Percentiles rank a stretch among this genome's conserved stretches.
These are phyloP conservation scores for Clitoria ternatea DNA, from an alignment of 306 rosid species.

Conservation along the genomic window DNA sequence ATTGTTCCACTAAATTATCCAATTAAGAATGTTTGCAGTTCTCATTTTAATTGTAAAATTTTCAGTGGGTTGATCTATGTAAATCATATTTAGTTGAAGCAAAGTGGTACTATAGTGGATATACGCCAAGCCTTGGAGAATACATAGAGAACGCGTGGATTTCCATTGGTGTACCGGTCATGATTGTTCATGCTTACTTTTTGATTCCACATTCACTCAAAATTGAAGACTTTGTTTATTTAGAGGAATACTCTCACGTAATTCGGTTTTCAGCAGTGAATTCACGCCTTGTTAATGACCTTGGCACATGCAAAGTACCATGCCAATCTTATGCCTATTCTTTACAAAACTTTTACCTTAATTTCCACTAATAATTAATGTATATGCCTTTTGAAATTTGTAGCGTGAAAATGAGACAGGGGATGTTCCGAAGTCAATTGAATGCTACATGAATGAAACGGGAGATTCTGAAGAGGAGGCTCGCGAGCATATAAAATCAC, in stretches of 20 bases:
- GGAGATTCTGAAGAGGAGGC: constrained; percentile 23
- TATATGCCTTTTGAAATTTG: no score
- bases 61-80: neutral
- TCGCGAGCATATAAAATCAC: neutral
- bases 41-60: neutral
- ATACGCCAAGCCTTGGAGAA: no score
- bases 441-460: constrained; percentile 29
- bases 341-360: no score
- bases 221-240: neutral
- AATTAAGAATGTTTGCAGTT: no score
- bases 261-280: neutral
- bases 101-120: neutral
- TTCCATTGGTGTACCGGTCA: neutral
- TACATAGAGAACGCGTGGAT: no score
- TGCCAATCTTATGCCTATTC: neutral
- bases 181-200: neutral
- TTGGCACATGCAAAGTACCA: neutral
- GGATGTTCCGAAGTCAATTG: constrained; percentile 27
- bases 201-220: neutral
- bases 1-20: no score
- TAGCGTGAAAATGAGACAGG: constrained; percentile 14
- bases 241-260: neutral
- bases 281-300: neutral
- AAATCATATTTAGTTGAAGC: neutral
- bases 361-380: no score